phyloP scores from a whole-genome alignment of 208 protist genomes.

The Trypanosoma melophagium region DNA sequence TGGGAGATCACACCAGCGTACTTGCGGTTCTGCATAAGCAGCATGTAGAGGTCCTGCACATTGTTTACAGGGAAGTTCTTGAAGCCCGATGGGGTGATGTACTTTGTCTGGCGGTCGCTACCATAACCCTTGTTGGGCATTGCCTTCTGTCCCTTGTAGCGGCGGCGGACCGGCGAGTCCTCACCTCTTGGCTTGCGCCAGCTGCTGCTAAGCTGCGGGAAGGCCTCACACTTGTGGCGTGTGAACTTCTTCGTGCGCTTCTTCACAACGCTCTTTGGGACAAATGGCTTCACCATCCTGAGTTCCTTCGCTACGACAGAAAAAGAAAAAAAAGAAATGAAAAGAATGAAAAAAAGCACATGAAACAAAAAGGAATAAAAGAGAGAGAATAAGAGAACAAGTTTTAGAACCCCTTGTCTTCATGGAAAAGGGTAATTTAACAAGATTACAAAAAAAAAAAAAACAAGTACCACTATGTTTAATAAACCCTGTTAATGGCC shows the following conservation, averaged over 20 bases:
- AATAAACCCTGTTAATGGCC: not conserved
- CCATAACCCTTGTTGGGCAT: constrained; percentile 99
- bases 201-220: constrained; percentile 91
- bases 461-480: not conserved
- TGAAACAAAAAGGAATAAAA: not conserved
- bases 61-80: constrained; percentile 96
- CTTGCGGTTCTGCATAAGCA: constrained; percentile 99
- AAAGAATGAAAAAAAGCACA: not conserved
- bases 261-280: constrained; percentile 94
- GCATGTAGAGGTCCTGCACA: constrained; percentile 97
- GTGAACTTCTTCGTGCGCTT: constrained; percentile 98
- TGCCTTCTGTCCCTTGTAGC: constrained; percentile 96
- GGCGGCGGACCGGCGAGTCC: constrained; percentile 97
- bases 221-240: constrained; percentile 94
- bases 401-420: too few relatives aligned
- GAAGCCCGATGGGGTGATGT: constrained; percentile 97
- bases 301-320: constrained; percentile 6
- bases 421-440: not conserved
- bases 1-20: constrained; percentile 98
- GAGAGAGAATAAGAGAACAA: too few relatives aligned
- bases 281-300: constrained; percentile 92
- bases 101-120: constrained; percentile 95
- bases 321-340: constrained; percentile 13
- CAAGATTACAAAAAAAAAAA: not conserved
- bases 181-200: constrained; percentile 99